Base-by-base conservation (phyloP, 805 yeast genomes). In the Yamadazyma sp. region DNA sequence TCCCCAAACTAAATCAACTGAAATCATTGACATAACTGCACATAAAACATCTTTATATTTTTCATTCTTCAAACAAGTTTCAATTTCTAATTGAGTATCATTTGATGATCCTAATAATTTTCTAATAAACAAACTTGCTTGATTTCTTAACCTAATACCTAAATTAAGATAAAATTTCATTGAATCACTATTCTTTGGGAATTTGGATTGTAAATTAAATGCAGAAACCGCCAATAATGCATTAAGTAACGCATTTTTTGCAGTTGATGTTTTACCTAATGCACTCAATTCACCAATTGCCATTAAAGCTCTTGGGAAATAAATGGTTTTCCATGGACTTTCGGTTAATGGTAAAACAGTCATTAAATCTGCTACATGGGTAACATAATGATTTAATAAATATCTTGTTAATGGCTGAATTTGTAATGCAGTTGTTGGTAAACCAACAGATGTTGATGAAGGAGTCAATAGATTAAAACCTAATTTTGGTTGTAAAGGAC, bases 1-100 rank as follows among this genome's bases (percentile, higher is more conserved):
- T 3, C 96, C 95, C 86, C 94, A 83, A 11, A 86, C 89, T 33
- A 86, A 80, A 60, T 87, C 95, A 33, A 87, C 84, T 5, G 89
- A 80, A 31, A 82, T 86, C 95, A 86, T 85, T 2, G 93, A 80
- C 55, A 87, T 69, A 15, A 85, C 80, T 1, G 95, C 93, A 33
- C 86, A 83, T 18, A 87, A 56, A 4, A 86, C 84, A 52, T 86
- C 95, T 52, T 87, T 86, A 56, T 87, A 86, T 53, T 83, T 82
- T 50, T 83, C 73, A 25, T 60, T 57, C 13, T 86, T 36, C 42
- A 62, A 46, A 65, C 69, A 39, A 65, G 71, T 51, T 69, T 78
- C 55, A 50, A 74, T 41, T 53, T 73, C 52, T 14, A 58, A 44
- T 27, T 52, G 55, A 19, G 56, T 47, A 30, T 58, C 56, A 16